A percentile compares a stretch with the other conserved stretches of the same genome.
Evolutionary conservation across 208 protist genomes (phyloP).

Genomic region (Porcisia deanei): DNA sequence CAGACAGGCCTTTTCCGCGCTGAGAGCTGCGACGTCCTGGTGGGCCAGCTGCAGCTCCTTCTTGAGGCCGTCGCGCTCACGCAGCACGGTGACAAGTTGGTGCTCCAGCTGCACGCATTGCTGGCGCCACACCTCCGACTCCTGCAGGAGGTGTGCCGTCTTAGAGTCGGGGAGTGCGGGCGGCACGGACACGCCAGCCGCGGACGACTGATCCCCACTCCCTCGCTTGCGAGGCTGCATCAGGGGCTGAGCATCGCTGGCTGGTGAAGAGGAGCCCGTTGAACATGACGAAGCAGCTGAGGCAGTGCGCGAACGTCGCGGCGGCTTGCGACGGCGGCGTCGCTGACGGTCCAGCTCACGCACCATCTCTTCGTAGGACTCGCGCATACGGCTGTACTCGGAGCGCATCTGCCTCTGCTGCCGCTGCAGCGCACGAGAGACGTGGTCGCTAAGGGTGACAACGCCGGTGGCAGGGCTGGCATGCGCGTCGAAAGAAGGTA

Average conservation of each 20-base stretch:
- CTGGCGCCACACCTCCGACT: slow-evolving; percentile 78
- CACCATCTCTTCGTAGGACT: slow-evolving; percentile 60
- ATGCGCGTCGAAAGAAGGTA: slow-evolving; percentile 7
- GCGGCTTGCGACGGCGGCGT: slow-evolving; percentile 14
- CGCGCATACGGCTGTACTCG: slow-evolving; percentile 48
- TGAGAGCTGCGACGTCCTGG: slow-evolving; percentile 48
- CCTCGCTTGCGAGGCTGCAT: background rate
- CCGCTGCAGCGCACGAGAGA: slow-evolving; percentile 27
- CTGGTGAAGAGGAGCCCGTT: slow-evolving; percentile 2
- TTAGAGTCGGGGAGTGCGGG: slow-evolving; percentile 24
- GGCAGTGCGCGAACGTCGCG: slow-evolving; percentile 1
- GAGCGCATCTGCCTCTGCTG: slow-evolving; percentile 34
- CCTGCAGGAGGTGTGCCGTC: slow-evolving; percentile 40
- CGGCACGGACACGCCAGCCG: slow-evolving; percentile 4
- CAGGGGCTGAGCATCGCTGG: background rate
- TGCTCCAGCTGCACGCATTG: slow-evolving; percentile 80
- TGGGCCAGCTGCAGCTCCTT: slow-evolving; percentile 49
- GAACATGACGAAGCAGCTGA: slow-evolving; percentile 24
- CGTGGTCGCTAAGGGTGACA: slow-evolving; percentile 25
- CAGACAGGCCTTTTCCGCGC: slow-evolving; percentile 76
- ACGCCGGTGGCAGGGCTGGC: background rate
- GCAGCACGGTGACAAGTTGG: slow-evolving; percentile 56
- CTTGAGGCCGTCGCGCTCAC: slow-evolving; percentile 65
- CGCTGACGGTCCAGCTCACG: slow-evolving; percentile 36
- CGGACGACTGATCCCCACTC: background rate